Percentiles rank a stretch among this genome's conserved stretches.
phyloP scores from a whole-genome alignment of 371 early-diverging fungal species.

The Mucor velutinosus region DNA sequence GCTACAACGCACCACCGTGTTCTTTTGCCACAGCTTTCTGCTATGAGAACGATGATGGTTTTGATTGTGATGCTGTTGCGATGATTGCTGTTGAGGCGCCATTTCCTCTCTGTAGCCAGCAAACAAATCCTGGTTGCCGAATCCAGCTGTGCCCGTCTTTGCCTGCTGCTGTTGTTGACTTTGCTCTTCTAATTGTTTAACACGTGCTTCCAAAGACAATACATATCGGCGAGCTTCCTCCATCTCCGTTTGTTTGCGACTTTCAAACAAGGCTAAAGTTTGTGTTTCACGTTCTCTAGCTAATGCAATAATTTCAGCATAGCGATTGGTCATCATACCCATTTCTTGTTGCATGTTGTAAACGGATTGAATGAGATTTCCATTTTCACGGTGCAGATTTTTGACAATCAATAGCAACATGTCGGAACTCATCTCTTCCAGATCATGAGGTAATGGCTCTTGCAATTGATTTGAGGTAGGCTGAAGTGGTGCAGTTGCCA shows the following conservation, averaged over 20 bases:
- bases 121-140: conserved; percentile 31
- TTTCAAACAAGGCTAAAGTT: conserved; percentile 47
- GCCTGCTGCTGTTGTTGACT: conserved; percentile 16
- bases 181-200: conserved; percentile 24
- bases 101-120: conserved; percentile 31
- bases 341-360: conserved; percentile 59
- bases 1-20: conserved; percentile 38
- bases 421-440: conserved; percentile 15
- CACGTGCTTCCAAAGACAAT: conserved; percentile 18
- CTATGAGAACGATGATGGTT: background rate
- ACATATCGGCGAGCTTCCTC: conserved; percentile 52
- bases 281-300: conserved; percentile 58
- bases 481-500: background rate
- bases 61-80: conserved; percentile 1
- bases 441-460: conserved; percentile 26
- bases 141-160: conserved; percentile 32
- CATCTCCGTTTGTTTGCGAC: conserved; percentile 55
- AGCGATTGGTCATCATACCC: conserved; percentile 45
- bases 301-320: conserved; percentile 47
- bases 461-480: conserved; percentile 8
- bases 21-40: conserved; percentile 24
- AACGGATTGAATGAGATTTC: conserved; percentile 44
- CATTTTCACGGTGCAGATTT: conserved; percentile 53
- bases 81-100: background rate
- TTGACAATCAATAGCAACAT: conserved; percentile 42